These are phyloP conservation scores for Crithidia brevicula DNA, from an alignment of 208 protist genomes.

Conservation along the genomic window DNA sequence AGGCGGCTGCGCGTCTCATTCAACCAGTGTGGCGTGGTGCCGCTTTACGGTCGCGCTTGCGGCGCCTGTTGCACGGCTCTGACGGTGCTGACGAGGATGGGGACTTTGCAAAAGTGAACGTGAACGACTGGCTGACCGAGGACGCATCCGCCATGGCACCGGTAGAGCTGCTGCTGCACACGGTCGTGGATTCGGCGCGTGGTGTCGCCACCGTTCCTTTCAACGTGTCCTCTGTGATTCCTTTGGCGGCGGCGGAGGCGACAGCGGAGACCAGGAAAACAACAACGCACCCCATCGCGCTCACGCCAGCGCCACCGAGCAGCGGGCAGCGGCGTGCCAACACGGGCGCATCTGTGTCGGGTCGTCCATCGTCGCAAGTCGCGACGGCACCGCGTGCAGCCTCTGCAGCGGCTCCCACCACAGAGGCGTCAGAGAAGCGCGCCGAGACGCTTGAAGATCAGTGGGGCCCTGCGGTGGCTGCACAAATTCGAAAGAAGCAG, in stretches of 20 bases:
- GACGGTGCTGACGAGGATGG: conserved; percentile 31
- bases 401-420: neutral
- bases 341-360: neutral
- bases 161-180: conserved; percentile 41
- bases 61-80: conserved; percentile 45
- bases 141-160: conserved; percentile 14
- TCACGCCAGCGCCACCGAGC: neutral
- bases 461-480: conserved; percentile 64
- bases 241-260: neutral
- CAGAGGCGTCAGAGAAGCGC: neutral
- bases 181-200: conserved; percentile 42
- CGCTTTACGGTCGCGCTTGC: conserved; percentile 64
- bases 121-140: conserved; percentile 34
- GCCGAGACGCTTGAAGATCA: conserved; percentile 27
- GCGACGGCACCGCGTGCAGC: neutral
- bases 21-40: conserved; percentile 89
- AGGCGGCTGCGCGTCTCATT: conserved; percentile 68
- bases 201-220: conserved; percentile 21
- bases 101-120: conserved; percentile 56
- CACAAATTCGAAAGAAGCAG: conserved; percentile 73
- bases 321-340: neutral
- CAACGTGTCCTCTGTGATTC: neutral
- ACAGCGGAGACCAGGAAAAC: neutral
- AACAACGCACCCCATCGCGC: neutral
- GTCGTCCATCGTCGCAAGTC: neutral